Base-by-base conservation (phyloP, 2,329 filamentous ascomycete species). In the Beauveria brongniartii region DNA sequence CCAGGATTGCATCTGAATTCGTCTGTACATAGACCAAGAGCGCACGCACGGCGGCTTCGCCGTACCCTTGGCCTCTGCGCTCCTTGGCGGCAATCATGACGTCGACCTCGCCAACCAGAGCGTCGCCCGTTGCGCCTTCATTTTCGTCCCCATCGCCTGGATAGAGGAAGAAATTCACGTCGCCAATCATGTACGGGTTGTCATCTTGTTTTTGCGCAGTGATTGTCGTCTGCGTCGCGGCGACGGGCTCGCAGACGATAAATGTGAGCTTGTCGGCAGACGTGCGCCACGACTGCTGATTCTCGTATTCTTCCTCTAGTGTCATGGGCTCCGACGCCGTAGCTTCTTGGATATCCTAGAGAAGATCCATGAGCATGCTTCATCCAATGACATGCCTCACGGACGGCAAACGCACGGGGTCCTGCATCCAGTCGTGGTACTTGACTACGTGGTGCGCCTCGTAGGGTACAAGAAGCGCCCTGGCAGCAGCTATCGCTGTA, bases 341-440 rank as follows among this genome's bases (percentile, higher is more conserved):
- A 59, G 89, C 88, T 73, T 86, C 80, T 76, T 89, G 92, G 44
- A 97, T 89, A 52, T 85, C 82, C 86, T 90, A 41, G 20, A 20
- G 3, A 28, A 10, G 0, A 1, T 8, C 8, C 22, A 18, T 56
- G 18, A 56, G 54, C 10, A 47, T 10, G 10, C 14, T 47, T 16
- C 9, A 41, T 18, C 22, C 10, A 30, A 5, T 37, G 9, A 20
- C 8, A 16, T 30, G 50, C 28, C n/a, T 48, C 4, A 34, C 24
- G 18, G 3, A 16, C 0, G 14, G 43, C 53, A 63, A 63, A 73
- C 59, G 67, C 71, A 83, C 88, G 56, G 87, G 81, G 68, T 94
- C 87, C 77, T 92, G 82, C 92, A 97, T 97, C 93, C 93, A 97
- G 69, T 80, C 77, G 71, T 96, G 91, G 71, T 97, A 97, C 43